Conservation (phyloP, 768 basidiomycete genomes). For the Auriculariales sp. region DNA sequence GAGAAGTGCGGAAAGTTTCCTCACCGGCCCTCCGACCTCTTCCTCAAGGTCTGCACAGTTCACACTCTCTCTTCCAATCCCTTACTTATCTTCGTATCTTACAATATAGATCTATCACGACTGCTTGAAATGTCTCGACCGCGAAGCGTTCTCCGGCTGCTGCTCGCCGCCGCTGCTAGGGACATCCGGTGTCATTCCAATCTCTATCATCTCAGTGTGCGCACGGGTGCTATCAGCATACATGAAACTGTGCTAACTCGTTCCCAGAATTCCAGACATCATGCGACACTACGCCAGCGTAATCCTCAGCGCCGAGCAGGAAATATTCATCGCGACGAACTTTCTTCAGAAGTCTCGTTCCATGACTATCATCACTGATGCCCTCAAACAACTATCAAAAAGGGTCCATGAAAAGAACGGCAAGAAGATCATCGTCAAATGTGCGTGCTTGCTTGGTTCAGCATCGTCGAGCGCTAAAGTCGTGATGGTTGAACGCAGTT, state of each 20-base stretch:
- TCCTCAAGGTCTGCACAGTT: slow-evolving; percentile 32
- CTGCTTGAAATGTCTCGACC: slow-evolving; percentile 41
- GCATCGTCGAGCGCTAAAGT: not conserved
- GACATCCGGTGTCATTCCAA: slow-evolving; percentile 44
- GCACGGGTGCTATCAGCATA: slow-evolving; percentile 6
- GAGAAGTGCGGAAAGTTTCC: slow-evolving; percentile 39
- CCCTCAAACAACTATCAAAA: slow-evolving; percentile 32
- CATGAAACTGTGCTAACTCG: slow-evolving; percentile 5
- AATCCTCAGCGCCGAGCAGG: slow-evolving; percentile 44
- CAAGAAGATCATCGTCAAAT: slow-evolving; percentile 41
- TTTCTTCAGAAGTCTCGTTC: slow-evolving; percentile 40
- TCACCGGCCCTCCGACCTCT: slow-evolving; percentile 38
- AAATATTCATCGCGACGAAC: slow-evolving; percentile 57
- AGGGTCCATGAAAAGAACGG: slow-evolving; percentile 27
- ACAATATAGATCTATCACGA: slow-evolving; percentile 41
- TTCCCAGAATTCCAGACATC: slow-evolving; percentile 47
- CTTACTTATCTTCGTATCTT: not conserved
- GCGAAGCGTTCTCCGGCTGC: slow-evolving; percentile 38
- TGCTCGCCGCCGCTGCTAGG: slow-evolving; percentile 52
- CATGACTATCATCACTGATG: slow-evolving; percentile 34
- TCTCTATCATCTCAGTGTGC: slow-evolving; percentile 43
- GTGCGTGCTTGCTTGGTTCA: not conserved
- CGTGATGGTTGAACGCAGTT: slow-evolving; percentile 18
- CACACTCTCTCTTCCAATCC: no score
- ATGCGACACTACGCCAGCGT: slow-evolving; percentile 53